A percentile compares a stretch with the other conserved stretches of the same genome.
Evolutionary conservation across 2,329 filamentous ascomycete genomes (phyloP).

Genomic region (Saccharata proteae): DNA sequence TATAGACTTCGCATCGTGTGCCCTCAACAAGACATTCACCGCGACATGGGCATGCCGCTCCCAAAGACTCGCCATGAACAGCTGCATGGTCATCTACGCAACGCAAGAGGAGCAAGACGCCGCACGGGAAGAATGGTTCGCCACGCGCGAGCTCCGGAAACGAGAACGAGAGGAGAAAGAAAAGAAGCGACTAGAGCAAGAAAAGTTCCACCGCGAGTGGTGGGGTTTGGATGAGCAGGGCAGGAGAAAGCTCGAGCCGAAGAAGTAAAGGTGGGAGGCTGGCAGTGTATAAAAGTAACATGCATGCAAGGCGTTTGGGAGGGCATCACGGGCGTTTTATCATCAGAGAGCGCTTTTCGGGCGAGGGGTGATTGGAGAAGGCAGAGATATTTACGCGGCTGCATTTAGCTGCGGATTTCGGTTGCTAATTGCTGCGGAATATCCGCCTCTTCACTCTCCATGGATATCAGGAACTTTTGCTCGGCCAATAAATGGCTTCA

Average conservation of each 20-base stretch:
- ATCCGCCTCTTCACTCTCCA: too few species aligned
- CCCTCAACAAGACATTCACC: constrained; percentile 71
- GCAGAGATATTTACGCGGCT: too few species aligned
- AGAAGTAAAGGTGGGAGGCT: not conserved
- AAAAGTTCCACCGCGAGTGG: constrained; percentile 39
- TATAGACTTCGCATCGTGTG: constrained; percentile 83
- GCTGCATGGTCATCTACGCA: constrained; percentile 80
- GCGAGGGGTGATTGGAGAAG: too few species aligned
- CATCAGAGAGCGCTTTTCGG: too few species aligned
- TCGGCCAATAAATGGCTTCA: too few species aligned
- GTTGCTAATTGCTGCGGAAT: too few species aligned
- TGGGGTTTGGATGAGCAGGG: constrained; percentile 34
- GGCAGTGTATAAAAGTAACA: too few species aligned
- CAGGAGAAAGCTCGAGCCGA: constrained; percentile 9
- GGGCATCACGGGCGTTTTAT: too few species aligned
- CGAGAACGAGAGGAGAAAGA: constrained; percentile 49
- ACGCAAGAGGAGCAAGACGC: constrained; percentile 76
- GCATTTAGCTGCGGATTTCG: too few species aligned
- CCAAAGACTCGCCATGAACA: constrained; percentile 78
- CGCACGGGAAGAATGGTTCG: constrained; percentile 90
- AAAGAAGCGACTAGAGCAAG: constrained; percentile 28
- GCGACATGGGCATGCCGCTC: constrained; percentile 76
- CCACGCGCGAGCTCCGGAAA: constrained; percentile 57
- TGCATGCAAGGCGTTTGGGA: too few species aligned
- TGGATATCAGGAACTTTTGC: too few species aligned